Evolutionary conservation across 768 basidiomycete genomes (phyloP), one percentile per base, ranked within the genome.

Genomic region (Suillus subluteus): DNA sequence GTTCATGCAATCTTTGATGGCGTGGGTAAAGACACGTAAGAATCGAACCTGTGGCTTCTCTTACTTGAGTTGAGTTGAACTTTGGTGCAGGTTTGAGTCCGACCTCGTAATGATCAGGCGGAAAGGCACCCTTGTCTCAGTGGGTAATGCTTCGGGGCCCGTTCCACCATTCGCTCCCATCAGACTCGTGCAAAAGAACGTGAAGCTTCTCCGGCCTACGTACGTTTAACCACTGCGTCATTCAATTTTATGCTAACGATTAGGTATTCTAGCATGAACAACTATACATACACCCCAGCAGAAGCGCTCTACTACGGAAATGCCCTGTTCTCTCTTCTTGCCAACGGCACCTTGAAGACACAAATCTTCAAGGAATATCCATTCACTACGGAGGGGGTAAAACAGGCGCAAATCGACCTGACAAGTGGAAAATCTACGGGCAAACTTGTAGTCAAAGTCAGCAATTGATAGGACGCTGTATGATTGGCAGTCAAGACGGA

Each of bases 1-100:
- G 92, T 95, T 6, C 86, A 97, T 68, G 96, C 88, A 18, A 86
- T 95, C 30, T 97, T 91, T 72, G 97, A 99, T 72, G 97, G 97
- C 37, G 95, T 99, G n/a, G 97, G 97, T 2, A 96, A 93, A 81
- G 92, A 95, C 75, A 98, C 96, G 86, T 96, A 56, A 56, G 79
- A 66, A 91, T 82, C 38, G 18, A 26, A 43, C 18, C 6, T 38
- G 12, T 37, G 40, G 3, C 21, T 12, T 7, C 11, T 30, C 11
- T 43, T 30, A 4, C 18, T 11, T 58, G 66, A 32, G 55, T 65
- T 58, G 68, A 67, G 48, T 21, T 55, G 41, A 62, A 71, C 52
- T 30, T 18, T 65, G 63, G 48, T 32, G 16, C 70, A 92, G 91
- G 6, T 92, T 91, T 74, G 91, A 94, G 67, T 83, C 84, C 67